Base-by-base conservation (phyloP, 306 rosid genomes). In the Dicorynia guianensis region DNA sequence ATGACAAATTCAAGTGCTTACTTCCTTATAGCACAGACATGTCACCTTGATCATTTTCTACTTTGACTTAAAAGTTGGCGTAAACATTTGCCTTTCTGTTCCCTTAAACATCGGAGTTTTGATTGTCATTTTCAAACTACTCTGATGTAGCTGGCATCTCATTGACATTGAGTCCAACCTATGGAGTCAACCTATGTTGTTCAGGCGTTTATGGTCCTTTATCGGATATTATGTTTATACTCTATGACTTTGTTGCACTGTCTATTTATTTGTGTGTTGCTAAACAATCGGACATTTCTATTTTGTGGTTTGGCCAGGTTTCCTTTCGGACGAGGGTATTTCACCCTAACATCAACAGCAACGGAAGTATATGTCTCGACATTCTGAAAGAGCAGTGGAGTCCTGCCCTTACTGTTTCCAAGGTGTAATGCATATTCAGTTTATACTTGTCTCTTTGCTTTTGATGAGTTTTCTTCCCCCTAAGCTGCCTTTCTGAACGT, bases 361-460 rank as follows among this genome's bases (percentile, higher is more conserved):
- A 67, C 34, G 80, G 80, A n/a, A 67, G 80, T 35, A 76, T 67
- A 54, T 76, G 75, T 67, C 80, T 76, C 6, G 80, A 76, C 75
- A 76, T 76, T 36, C 65, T 76, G 44, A 76, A 76, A 44, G 80
- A 67, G 67, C 80, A 76, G 18, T 76, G 80, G 80, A 76, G 75
- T 74, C 80, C 80, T 47, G 75, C 75, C 47, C 75, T 76, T 33
- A 67, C 75, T 3, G 57, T 25, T 25, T 25, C 30, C 30, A 25
- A 25, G 30, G 30, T 25, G 30, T 25, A 25, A 25, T 25, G 30
- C 30, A 25, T 25, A 25, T 25, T 25, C 30, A 25, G 30, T 25
- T 25, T 25, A 25, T 25, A 25, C 30, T 25, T 25, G 30, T 25
- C 30, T 25, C 2, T 25, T 25, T 25, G 30, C 30, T 25, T 25